A percentile compares a stretch with the other conserved stretches of the same genome.
Conservation (phyloP, 179 eudicot genomes). For the Beta corolliflora region DNA sequence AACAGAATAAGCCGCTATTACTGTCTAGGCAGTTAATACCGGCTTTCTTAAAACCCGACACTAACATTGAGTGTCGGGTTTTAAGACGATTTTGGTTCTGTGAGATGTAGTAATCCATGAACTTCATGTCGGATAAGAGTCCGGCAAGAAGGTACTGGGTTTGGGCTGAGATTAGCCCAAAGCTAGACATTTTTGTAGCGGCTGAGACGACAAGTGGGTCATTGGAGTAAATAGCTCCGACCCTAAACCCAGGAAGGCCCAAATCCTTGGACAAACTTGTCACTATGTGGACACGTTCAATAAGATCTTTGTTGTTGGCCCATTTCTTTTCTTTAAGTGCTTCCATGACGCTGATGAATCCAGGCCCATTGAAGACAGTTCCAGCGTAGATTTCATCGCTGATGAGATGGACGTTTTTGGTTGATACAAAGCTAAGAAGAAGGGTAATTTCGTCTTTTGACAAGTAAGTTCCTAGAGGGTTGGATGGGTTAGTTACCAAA, state of each 20-base stretch:
- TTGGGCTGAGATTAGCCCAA: constrained; percentile 86
- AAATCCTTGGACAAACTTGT: constrained; percentile 83
- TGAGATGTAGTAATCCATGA: constrained; percentile 49
- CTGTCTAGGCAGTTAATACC: constrained; percentile 65
- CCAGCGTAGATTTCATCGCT: constrained; percentile 96
- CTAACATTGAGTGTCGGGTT: constrained; percentile 46
- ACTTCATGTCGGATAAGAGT: constrained; percentile 69
- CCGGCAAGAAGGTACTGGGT: constrained; percentile 78
- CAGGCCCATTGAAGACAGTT: constrained; percentile 53
- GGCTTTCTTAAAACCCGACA: constrained; percentile 51
- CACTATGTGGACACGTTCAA: constrained; percentile 73
- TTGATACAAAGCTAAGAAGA: constrained; percentile 52
- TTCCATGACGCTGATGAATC: constrained; percentile 71
- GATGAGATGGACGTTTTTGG: constrained; percentile 63
- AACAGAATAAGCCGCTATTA: constrained; percentile 74
- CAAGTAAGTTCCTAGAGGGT: constrained; percentile 80
- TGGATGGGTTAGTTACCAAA: constrained; percentile 88
- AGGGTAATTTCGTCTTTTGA: constrained; percentile 61
- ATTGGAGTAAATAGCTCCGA: constrained; percentile 81
- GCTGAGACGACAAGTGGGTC: constrained; percentile 63
- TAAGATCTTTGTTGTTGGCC: constrained; percentile 36
- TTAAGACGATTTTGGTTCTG: constrained; percentile 57
- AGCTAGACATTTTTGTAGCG: constrained; percentile 96
- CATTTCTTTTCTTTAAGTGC: constrained; percentile 40
- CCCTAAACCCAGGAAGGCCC: constrained; percentile 93